phyloP scores from a whole-genome alignment of 352 stramenopile genomes.

The Salisapilia sapeloensis region DNA sequence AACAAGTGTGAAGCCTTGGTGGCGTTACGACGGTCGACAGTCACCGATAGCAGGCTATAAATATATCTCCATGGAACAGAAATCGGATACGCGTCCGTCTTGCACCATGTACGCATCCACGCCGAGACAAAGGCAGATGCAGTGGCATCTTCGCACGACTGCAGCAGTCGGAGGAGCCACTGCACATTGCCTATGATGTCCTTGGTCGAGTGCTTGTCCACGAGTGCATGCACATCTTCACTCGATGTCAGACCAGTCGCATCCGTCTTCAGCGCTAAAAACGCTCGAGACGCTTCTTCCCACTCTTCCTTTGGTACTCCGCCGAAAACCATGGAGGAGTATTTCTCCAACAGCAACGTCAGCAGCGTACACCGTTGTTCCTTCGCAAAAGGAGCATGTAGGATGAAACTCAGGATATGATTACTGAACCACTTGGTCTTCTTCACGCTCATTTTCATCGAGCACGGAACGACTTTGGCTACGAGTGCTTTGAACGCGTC shows the following conservation, averaged over 20 bases:
- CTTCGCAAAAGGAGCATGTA: slow-evolving; percentile 14
- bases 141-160: slow-evolving; percentile 1
- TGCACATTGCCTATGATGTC: slow-evolving; percentile 8
- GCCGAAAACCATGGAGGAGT: slow-evolving; percentile 38
- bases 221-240: slow-evolving; percentile 5
- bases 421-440: slow-evolving; percentile 61
- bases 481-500: slow-evolving; percentile 3
- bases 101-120: slow-evolving; percentile 27
- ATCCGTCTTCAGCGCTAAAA: background rate
- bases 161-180: slow-evolving; percentile 4
- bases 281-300: slow-evolving; percentile 2
- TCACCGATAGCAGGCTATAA: slow-evolving; percentile 8
- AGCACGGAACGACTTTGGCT: slow-evolving; percentile 8
- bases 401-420: slow-evolving; percentile 37
- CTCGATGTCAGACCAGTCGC: slow-evolving; percentile 1
- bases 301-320: slow-evolving; percentile 8
- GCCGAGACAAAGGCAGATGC: slow-evolving; percentile 17
- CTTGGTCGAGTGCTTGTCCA: slow-evolving; percentile 7
- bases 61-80: slow-evolving; percentile 26
- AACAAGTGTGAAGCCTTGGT: too few relatives aligned
- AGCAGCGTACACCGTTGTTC: slow-evolving; percentile 11
- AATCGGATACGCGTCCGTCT: slow-evolving; percentile 2
- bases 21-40: too few relatives aligned
- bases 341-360: slow-evolving; percentile 12
- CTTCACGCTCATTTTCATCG: slow-evolving; percentile 29